phyloP scores from a whole-genome alignment of 176 grass and related monocot species.

The Lolium multiflorum region DNA sequence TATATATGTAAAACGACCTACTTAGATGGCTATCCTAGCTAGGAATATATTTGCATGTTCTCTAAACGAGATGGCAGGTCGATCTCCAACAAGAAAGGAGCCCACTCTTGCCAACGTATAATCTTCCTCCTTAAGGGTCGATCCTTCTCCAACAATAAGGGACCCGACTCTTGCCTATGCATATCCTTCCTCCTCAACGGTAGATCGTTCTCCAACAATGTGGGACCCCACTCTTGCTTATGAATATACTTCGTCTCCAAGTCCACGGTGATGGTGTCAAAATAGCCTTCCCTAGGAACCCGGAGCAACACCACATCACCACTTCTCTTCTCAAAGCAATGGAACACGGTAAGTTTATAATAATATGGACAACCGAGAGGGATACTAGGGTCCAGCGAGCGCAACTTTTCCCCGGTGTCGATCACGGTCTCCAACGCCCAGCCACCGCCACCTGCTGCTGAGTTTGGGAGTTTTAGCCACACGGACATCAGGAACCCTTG shows the following conservation, averaged over 20 bases:
- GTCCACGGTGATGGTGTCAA: neutral
- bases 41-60: neutral
- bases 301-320: neutral
- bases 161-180: too few species aligned
- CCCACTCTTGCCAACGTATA: too few species aligned
- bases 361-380: neutral
- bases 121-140: too few species aligned
- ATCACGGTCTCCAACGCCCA: neutral
- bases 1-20: neutral
- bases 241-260: neutral
- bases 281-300: neutral
- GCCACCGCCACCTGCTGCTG: neutral
- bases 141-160: too few species aligned
- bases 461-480: neutral
- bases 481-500: neutral
- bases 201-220: neutral
- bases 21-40: neutral
- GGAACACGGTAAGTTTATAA: neutral
- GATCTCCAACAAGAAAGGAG: neutral
- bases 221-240: neutral
- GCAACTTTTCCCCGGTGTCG: neutral
- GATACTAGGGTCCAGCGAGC: neutral
- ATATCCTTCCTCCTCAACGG: too few species aligned
- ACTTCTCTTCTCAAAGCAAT: neutral
- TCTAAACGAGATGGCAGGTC: neutral